phyloP scores from a whole-genome alignment of 2,329 filamentous ascomycete species.

The Aspergillus ustus region DNA sequence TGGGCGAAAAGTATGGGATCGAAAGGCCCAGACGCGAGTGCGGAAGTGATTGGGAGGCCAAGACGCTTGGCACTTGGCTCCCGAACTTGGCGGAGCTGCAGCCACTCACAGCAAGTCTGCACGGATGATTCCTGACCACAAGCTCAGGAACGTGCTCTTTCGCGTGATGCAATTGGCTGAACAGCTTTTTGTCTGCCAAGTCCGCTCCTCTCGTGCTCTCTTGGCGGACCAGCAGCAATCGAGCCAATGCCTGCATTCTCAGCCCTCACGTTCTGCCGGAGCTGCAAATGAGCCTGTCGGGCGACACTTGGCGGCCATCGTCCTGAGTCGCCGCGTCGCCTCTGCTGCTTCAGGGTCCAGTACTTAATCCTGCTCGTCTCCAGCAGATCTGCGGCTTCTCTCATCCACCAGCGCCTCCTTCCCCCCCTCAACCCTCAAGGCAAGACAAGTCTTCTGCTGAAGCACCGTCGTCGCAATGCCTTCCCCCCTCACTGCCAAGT shows the following conservation, averaged over 20 bases:
- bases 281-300: background rate
- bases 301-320: slow-evolving; percentile 6
- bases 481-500: slow-evolving; percentile 30
- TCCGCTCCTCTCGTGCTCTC: slow-evolving; percentile 17
- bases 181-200: slow-evolving; percentile 15
- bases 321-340: background rate
- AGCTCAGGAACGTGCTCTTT: slow-evolving; percentile 22
- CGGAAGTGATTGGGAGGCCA: background rate
- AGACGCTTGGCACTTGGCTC: background rate
- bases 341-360: background rate
- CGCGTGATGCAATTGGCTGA: background rate
- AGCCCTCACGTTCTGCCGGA: slow-evolving; percentile 18
- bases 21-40: background rate
- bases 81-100: background rate
- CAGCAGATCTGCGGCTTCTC: background rate
- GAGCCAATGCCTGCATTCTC: slow-evolving; percentile 12
- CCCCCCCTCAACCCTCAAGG: background rate
- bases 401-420: background rate
- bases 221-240: background rate
- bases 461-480: slow-evolving; percentile 22
- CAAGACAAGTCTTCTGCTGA: slow-evolving; percentile 11
- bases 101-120: background rate
- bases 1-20: background rate
- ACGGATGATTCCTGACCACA: slow-evolving; percentile 10
- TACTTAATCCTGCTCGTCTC: slow-evolving; percentile 6